These are phyloP conservation scores for Dissophora ornata DNA, from an alignment of 192 early-diverging fungal species.

Conservation along the genomic window DNA sequence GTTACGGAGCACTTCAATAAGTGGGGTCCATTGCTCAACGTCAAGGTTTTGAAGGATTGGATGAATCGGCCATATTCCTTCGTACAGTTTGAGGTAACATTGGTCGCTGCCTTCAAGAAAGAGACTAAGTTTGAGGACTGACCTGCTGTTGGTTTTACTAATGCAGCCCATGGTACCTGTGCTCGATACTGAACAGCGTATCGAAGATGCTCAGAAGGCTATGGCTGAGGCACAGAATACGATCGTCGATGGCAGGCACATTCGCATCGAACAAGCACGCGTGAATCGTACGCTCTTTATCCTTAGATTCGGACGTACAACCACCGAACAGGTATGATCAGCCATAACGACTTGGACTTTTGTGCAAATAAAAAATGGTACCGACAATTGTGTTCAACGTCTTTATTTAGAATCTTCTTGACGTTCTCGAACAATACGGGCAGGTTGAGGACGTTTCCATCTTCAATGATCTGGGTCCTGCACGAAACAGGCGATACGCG, in stretches of 20 bases:
- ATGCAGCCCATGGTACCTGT: too few species aligned
- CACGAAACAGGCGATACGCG: conserved; percentile 61
- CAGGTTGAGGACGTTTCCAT: conserved; percentile 73
- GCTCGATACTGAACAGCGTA: conserved; percentile 54
- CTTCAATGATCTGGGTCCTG: conserved; percentile 54
- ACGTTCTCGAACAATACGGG: conserved; percentile 63
- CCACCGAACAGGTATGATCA: conserved; percentile 61
- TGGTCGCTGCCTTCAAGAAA: too few species aligned
- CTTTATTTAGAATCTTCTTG: conserved; percentile 48
- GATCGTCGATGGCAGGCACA: conserved; percentile 72
- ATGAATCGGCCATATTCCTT: conserved; percentile 78
- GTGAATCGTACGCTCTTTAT: conserved; percentile 82
- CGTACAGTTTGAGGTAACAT: conserved; percentile 77
- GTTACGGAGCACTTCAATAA: conserved; percentile 69
- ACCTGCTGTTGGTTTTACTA: too few species aligned
- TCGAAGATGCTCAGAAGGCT: conserved; percentile 67
- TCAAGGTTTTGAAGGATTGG: conserved; percentile 83
- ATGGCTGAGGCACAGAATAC: conserved; percentile 74
- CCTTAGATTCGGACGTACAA: conserved; percentile 52
- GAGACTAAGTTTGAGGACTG: too few species aligned
- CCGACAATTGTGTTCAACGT: neutral
- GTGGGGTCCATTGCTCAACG: conserved; percentile 73
- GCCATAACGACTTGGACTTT: too few species aligned
- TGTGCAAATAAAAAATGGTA: too few species aligned
- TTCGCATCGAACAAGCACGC: conserved; percentile 80